phyloP scores from a whole-genome alignment of 2,329 filamentous ascomycete species.

The Arthrobotrys musiformis region DNA sequence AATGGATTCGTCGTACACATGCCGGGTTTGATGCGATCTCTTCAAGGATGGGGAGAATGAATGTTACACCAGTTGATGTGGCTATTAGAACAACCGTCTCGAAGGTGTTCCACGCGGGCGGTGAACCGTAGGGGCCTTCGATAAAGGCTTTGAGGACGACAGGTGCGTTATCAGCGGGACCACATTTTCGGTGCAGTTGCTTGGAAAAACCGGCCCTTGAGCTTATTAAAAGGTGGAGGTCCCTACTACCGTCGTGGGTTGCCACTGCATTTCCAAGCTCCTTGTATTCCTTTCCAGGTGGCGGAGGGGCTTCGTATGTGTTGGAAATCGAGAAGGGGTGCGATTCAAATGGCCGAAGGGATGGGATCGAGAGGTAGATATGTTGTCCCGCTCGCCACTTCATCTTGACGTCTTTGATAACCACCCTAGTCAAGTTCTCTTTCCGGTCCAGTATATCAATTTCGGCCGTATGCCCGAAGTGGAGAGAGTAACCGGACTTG shows the following conservation, averaged over 20 bases:
- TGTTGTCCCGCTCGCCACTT: conserved; percentile 94
- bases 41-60: conserved; percentile 87
- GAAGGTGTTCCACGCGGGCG: conserved; percentile 86
- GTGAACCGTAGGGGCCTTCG: conserved; percentile 96
- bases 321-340: conserved; percentile 94
- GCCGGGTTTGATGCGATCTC: conserved; percentile 64
- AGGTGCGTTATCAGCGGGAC: conserved; percentile 50
- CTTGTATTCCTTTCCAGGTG: conserved; percentile 72
- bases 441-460: conserved; percentile 45
- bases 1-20: conserved; percentile 41
- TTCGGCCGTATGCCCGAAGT: conserved; percentile 48
- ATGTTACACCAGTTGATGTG: conserved; percentile 93
- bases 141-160: conserved; percentile 75
- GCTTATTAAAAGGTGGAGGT: conserved; percentile 90
- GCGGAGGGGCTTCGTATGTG: conserved; percentile 65
- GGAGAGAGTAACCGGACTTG: conserved; percentile 24
- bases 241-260: conserved; percentile 70
- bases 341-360: conserved; percentile 88
- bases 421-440: conserved; percentile 41
- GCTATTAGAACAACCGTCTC: conserved; percentile 93
- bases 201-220: conserved; percentile 91
- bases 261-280: conserved; percentile 63
- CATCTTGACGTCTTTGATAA: conserved; percentile 69
- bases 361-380: conserved; percentile 92
- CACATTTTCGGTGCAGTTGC: conserved; percentile 73